Evolutionary conservation across 1,139 yeast species (phyloP).

Genomic region (Saccharomyces hybrid): DNA sequence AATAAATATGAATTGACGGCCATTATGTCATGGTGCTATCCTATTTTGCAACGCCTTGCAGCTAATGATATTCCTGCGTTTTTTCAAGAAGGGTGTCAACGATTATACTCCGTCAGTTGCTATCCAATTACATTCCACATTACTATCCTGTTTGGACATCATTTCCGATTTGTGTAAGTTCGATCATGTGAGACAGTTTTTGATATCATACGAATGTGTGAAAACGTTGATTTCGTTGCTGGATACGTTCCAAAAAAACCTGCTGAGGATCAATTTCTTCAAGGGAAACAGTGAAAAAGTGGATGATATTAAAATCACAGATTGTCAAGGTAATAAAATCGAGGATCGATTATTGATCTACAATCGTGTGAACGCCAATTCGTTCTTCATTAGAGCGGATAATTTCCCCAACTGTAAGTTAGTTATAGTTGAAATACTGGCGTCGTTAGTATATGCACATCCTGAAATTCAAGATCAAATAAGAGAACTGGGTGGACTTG

Average conservation of each 20-base stretch:
- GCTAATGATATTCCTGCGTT: conserved; percentile 24
- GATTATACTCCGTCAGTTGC: conserved; percentile 13
- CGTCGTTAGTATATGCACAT: conserved; percentile 47
- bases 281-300: conserved; percentile 26
- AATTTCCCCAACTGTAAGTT: conserved; percentile 56
- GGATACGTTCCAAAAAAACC: conserved; percentile 42
- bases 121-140: conserved; percentile 13
- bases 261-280: conserved; percentile 32
- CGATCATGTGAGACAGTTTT: conserved; percentile 45
- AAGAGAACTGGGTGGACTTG: conserved; percentile 61
- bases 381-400: conserved; percentile 28
- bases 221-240: conserved; percentile 41
- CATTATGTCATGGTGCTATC: conserved; percentile 49
- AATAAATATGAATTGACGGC: conserved; percentile 44
- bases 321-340: conserved; percentile 27
- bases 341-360: conserved; percentile 12
- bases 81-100: conserved; percentile 11
- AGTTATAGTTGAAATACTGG: conserved; percentile 51
- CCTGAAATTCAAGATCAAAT: conserved; percentile 57
- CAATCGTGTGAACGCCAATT: conserved; percentile 17
- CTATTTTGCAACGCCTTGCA: conserved; percentile 32
- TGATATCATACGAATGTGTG: conserved; percentile 45
- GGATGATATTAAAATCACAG: conserved; percentile 28
- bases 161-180: conserved; percentile 45
- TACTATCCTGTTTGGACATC: conserved; percentile 39